These are phyloP conservation scores for Myxozyma neglecta DNA, from an alignment of 805 yeast genomes.

Conservation along the genomic window DNA sequence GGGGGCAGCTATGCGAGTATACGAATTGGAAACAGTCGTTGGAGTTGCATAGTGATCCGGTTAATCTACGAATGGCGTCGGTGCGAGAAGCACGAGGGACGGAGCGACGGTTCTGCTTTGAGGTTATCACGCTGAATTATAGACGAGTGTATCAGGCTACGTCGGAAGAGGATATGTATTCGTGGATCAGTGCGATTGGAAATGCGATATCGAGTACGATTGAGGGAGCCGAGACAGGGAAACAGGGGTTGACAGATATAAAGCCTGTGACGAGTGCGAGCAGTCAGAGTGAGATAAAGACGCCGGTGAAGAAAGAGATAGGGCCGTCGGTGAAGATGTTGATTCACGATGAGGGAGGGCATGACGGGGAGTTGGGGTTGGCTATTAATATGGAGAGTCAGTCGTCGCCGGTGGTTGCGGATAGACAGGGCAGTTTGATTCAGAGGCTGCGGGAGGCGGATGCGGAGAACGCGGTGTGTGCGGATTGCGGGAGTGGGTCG, in stretches of 20 bases:
- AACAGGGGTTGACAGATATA: not conserved
- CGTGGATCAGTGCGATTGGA: constrained; percentile 67
- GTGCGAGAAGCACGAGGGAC: constrained; percentile 48
- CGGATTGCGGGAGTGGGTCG: constrained; percentile 69
- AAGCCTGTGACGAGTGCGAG: not conserved
- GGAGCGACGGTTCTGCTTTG: constrained; percentile 62
- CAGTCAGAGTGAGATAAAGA: not conserved
- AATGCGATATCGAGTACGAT: constrained; percentile 52
- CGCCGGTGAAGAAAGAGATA: no score
- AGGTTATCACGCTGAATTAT: constrained; percentile 68
- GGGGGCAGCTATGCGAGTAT: constrained; percentile 69
- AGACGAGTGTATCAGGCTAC: constrained; percentile 76
- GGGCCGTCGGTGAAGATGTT: no score
- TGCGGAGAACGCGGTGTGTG: constrained; percentile 64
- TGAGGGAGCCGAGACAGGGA: constrained; percentile 37
- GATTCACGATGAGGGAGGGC: no score
- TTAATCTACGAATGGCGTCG: constrained; percentile 68
- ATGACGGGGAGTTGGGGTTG: no score
- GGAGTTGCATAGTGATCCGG: constrained; percentile 61
- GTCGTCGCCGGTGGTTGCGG: not conserved
- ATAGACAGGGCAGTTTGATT: constrained; percentile 8
- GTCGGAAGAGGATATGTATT: constrained; percentile 61
- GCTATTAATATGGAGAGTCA: not conserved
- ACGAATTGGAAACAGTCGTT: constrained; percentile 77
- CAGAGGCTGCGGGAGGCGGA: constrained; percentile 35